Evolutionary conservation across 2,329 filamentous ascomycete species (phyloP).

Genomic region (Aspergillus japonicus): DNA sequence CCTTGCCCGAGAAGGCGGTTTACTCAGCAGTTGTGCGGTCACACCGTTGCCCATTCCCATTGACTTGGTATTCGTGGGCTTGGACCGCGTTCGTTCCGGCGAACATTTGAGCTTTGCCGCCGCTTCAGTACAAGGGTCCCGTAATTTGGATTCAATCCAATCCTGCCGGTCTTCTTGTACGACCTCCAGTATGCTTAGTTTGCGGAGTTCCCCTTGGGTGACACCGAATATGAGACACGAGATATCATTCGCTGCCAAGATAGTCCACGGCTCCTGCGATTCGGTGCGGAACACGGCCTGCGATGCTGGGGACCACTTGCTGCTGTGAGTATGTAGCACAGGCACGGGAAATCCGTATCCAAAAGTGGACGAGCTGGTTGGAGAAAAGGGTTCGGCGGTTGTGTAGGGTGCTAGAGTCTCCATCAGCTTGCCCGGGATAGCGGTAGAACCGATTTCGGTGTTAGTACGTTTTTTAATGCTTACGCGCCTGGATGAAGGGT

Average conservation of each 20-base stretch:
- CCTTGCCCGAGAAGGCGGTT: constrained; percentile 63
- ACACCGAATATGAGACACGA: constrained; percentile 99
- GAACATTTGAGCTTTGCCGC: constrained; percentile 30
- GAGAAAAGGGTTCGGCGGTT: constrained; percentile 48
- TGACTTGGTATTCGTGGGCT: constrained; percentile 34
- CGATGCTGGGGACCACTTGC: constrained; percentile 83
- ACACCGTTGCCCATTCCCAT: constrained; percentile 75
- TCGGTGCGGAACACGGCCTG: constrained; percentile 99
- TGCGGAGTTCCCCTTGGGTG: constrained; percentile 90
- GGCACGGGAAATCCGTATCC: constrained; percentile 46
- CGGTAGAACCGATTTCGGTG: constrained; percentile 75
- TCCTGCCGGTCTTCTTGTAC: constrained; percentile 83
- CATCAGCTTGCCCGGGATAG: constrained; percentile 77
- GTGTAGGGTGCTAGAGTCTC: constrained; percentile 82
- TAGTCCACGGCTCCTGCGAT: constrained; percentile 85
- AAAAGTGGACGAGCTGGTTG: constrained; percentile 34
- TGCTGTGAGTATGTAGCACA: constrained; percentile 80
- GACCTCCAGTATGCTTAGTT: constrained; percentile 91
- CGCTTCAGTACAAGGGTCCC: constrained; percentile 59
- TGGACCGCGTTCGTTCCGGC: constrained; percentile 40
- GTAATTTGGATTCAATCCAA: constrained; percentile 86
- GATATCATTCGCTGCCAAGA: constrained; percentile 91
- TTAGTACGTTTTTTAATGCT: constrained; percentile 84
- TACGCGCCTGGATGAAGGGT: constrained; percentile 60
- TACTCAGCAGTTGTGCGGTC: constrained; percentile 83